Evolutionary conservation across 139 green algal genomes (phyloP).

Genomic region (Tetradesmus lagerheimii): DNA sequence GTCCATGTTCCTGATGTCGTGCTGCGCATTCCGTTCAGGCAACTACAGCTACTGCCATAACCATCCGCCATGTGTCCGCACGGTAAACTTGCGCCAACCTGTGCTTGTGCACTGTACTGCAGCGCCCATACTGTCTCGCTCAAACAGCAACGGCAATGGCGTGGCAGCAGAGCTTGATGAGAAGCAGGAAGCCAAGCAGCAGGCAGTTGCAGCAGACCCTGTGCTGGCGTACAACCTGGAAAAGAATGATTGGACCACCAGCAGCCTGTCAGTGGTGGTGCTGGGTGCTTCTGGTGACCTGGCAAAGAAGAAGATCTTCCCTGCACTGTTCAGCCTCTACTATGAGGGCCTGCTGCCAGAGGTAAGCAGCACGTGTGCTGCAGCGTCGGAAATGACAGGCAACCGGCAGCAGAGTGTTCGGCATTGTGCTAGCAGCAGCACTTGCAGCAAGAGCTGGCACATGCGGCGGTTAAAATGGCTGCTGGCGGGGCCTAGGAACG

Average conservation of each 20-base stretch:
- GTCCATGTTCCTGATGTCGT: not conserved
- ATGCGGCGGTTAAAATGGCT: no score
- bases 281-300: constrained; percentile 97
- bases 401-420: not conserved
- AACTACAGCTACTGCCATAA: no score
- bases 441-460: no score
- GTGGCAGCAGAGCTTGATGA: constrained; percentile 31
- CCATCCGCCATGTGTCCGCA: not conserved
- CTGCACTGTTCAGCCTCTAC: constrained; percentile 96
- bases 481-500: no score
- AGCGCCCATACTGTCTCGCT: not conserved
- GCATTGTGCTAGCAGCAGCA: no score
- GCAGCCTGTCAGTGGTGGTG: constrained; percentile 83
- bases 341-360: constrained; percentile 81
- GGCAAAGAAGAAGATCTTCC: constrained; percentile 99
- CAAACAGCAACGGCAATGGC: not conserved
- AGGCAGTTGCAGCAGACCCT: constrained; percentile 17
- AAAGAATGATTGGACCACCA: constrained; percentile 26
- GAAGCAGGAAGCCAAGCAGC: constrained; percentile 29
- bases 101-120: not conserved
- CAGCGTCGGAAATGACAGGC: not conserved
- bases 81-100: not conserved
- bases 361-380: not conserved
- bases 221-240: constrained; percentile 27
- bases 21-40: no score